Evolutionary conservation across 805 yeast genomes (phyloP), one percentile per base, ranked within the genome.

Genomic region (Kodamaea kaohsiungensis): DNA sequence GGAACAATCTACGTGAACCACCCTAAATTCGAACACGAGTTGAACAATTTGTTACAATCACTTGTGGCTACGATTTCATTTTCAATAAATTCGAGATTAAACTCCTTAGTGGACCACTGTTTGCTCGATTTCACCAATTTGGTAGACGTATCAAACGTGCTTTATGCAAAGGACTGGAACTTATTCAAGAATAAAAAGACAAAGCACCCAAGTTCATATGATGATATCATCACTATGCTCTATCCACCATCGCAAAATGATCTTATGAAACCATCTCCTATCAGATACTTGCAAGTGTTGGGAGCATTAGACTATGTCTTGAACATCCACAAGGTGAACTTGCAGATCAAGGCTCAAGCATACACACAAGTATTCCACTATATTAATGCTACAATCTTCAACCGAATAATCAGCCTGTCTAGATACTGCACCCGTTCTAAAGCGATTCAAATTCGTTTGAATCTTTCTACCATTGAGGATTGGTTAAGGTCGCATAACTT

Each of bases 391-490:
- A 79, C 82, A 2, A 61, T 91, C 17, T 92, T 93, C 73, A 92
- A 93, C 67, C 77, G 85, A 49, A 77, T 91, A 18, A 66, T 92
- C 51, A 76, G 83, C 17, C 85, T 82, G 57, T 83, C 88, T 30
- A 88, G 83, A 61, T 87, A 87, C 60, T 77, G 88, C 49, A 83
- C 96, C 0, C 80, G 99, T 55, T 80, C 90, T 0, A 83, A 86
- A 57, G 98, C 98, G 0, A 84, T 95, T 70, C 98, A 95, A 66
- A 86, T 95, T 46, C 77, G 98, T 53, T 79, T 95, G 52, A 95
- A 95, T 62, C 64, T 95, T 8, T 91, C 97, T 0, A 81, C 88
- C 4, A 71, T 95, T 45, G 98, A 95, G 69, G 97, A 95, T 65
- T 95, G 99, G 99, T 81, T 93, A 30, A 81, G 96, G 56, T 77